Conservation (phyloP, 2,329 filamentous ascomycete species). For the Neoarthrinium moseri region DNA sequence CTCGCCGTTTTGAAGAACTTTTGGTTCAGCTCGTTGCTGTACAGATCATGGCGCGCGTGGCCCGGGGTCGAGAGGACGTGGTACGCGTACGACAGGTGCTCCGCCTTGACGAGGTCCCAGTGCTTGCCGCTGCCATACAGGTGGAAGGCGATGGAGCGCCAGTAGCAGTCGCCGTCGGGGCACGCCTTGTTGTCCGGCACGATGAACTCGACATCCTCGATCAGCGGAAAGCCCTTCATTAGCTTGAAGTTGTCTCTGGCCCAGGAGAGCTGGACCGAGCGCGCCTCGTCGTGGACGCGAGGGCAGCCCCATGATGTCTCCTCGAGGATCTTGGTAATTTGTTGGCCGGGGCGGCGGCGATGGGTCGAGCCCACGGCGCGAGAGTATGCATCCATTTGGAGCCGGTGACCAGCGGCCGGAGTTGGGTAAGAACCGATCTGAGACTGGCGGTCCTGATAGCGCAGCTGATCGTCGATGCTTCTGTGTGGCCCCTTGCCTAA, state of each 20-base stretch:
- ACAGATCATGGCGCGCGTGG: constrained; percentile 26
- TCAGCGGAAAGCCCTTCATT: constrained; percentile 28
- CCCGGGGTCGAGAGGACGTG: constrained; percentile 19
- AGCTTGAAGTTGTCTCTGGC: constrained; percentile 7
- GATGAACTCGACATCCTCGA: constrained; percentile 30
- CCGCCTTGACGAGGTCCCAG: constrained; percentile 31
- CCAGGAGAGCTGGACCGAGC: too few relatives aligned
- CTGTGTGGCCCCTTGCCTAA: not conserved
- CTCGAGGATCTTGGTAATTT: constrained; percentile 2
- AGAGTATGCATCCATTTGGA: constrained; percentile 12
- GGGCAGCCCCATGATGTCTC: not conserved
- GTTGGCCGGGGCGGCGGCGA: not conserved
- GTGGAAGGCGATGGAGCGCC: constrained; percentile 25
- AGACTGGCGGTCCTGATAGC: constrained; percentile 4
- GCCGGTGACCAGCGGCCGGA: constrained; percentile 10
- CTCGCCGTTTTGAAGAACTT: constrained; percentile 16
- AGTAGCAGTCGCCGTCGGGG: constrained; percentile 29
- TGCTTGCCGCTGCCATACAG: constrained; percentile 23
- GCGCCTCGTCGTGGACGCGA: constrained; percentile 1
- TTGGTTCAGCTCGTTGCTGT: constrained; percentile 20
- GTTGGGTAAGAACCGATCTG: not conserved
- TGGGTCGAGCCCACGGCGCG: constrained; percentile 1
- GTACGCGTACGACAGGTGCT: constrained; percentile 28
- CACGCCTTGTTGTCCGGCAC: constrained; percentile 19
- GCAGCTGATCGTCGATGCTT: not conserved